A percentile compares a stretch with the other conserved stretches of the same genome.
These are phyloP conservation scores for Pelargonium nanum DNA, from an alignment of 345 rosid genomes.

Conservation along the genomic window DNA sequence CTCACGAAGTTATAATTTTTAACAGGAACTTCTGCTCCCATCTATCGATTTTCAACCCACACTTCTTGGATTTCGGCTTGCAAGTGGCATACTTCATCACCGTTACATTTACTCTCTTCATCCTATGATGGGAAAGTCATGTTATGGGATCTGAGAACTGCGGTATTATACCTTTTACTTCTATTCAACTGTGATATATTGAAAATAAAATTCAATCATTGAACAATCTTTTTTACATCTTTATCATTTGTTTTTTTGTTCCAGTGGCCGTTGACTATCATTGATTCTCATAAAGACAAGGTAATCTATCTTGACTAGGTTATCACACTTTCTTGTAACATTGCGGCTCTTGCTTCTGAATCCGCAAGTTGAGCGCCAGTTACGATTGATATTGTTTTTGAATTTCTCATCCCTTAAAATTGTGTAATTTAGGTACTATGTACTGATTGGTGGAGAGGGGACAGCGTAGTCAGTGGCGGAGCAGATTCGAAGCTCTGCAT, in stretches of 20 bases:
- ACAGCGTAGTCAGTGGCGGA: constrained; percentile 79
- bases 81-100: constrained; percentile 84
- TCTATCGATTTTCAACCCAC: constrained; percentile 74
- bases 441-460: constrained; percentile 96
- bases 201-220: constrained; percentile 5
- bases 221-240: not conserved
- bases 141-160: constrained; percentile 99
- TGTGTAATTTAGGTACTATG: constrained; percentile 51
- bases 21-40: constrained; percentile 84
- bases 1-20: constrained; percentile 10
- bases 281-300: constrained; percentile 80
- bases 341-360: not conserved
- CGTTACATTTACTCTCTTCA: constrained; percentile 79
- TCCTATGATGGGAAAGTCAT: constrained; percentile 98
- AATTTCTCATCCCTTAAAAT: not conserved
- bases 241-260: constrained; percentile 19
- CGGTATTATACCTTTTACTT: constrained; percentile 36
- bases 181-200: constrained; percentile 1
- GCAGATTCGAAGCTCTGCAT: constrained; percentile 70
- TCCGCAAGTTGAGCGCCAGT: not conserved
- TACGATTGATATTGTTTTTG: not conserved
- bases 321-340: not conserved
- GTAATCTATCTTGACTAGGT: constrained; percentile 14
- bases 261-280: constrained; percentile 90
- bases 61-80: constrained; percentile 85